A percentile compares a stretch with the other conserved stretches of the same genome.
phyloP scores from a whole-genome alignment of 2,329 filamentous ascomycete species.

The Talaromyces sp. region DNA sequence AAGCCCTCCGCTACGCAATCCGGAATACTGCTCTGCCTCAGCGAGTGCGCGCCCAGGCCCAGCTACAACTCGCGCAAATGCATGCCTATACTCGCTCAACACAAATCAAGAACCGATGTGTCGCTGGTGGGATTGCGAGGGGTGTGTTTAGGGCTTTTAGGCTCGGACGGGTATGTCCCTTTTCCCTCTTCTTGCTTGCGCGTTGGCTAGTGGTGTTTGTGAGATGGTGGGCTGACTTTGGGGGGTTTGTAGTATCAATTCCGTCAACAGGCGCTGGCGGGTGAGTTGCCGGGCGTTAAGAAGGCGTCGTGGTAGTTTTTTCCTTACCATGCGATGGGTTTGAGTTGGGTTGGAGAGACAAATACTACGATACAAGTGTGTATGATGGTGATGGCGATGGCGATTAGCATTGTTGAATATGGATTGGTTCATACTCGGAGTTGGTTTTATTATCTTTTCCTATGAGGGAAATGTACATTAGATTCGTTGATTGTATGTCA shows the following conservation, averaged over 20 bases:
- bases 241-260: conserved; percentile 72
- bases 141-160: conserved; percentile 93
- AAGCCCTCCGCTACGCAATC: conserved; percentile 84
- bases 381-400: neutral
- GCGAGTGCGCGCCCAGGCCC: conserved; percentile 81
- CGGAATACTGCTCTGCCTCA: conserved; percentile 84
- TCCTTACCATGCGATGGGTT: neutral
- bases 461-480: neutral
- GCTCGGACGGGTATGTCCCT: conserved; percentile 74
- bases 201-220: neutral
- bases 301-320: conserved; percentile 84
- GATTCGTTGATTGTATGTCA: neutral
- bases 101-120: conserved; percentile 91
- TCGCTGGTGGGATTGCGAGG: conserved; percentile 82
- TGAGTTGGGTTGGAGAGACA: neutral
- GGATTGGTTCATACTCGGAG: neutral
- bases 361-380: neutral
- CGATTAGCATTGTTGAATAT: conserved; percentile 8
- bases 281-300: conserved; percentile 84
- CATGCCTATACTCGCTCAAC: conserved; percentile 91
- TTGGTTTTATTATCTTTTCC: neutral
- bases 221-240: neutral
- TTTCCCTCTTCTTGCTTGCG: neutral
- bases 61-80: conserved; percentile 91
- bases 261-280: conserved; percentile 79